Evolutionary conservation across 1,284 basidiomycete species (phyloP).

Genomic region (Fistulina hepatica): DNA sequence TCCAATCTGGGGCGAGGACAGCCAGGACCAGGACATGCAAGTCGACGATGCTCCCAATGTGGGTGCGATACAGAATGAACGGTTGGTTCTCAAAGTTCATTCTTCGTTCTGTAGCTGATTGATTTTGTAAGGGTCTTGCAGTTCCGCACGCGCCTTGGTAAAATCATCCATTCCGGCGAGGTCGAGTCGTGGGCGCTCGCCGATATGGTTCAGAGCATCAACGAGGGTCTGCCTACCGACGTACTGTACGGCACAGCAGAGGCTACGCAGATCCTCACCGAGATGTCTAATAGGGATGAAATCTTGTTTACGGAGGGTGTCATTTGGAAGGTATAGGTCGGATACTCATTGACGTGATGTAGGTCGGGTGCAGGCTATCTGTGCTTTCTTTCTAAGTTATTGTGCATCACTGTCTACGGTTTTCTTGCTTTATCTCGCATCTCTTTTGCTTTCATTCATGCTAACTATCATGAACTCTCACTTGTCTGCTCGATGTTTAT

Average conservation of each 20-base stretch:
- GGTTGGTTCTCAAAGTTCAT: background rate
- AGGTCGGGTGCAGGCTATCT: no score
- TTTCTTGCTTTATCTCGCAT: no score
- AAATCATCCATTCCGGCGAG: background rate
- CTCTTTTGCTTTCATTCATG: no score
- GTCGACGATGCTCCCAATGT: background rate
- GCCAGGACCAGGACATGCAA: slow-evolving; percentile 5
- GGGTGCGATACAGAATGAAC: background rate
- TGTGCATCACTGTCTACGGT: no score
- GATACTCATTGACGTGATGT: no score
- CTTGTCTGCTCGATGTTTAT: no score
- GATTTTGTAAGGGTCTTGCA: background rate
- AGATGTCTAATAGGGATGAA: background rate
- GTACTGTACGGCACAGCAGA: background rate
- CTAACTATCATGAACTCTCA: no score
- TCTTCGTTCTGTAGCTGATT: background rate
- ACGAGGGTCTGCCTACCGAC: background rate
- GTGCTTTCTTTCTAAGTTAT: no score
- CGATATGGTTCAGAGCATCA: background rate
- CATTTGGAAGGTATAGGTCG: background rate
- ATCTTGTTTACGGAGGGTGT: background rate
- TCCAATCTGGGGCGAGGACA: background rate
- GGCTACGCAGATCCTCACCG: background rate
- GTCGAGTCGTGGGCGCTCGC: background rate
- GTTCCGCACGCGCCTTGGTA: background rate